phyloP scores from a whole-genome alignment of 306 rosid genomes.

The Sindora glabra region DNA sequence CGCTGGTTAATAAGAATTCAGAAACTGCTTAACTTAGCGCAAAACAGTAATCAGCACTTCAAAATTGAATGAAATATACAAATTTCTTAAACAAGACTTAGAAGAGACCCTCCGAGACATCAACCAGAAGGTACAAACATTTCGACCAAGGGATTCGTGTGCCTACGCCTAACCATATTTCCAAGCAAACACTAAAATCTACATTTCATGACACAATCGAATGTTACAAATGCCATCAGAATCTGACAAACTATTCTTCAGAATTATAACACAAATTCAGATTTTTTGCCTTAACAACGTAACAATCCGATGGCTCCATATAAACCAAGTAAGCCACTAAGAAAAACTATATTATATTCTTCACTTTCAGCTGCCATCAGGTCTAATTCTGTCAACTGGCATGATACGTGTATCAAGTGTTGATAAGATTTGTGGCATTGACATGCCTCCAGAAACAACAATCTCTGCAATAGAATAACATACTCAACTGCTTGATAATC shows the following conservation, averaged over 20 bases:
- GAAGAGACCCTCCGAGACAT: too few relatives aligned
- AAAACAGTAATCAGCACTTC: neutral
- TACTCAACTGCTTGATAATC: too few relatives aligned
- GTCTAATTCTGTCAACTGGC: conserved; percentile 46
- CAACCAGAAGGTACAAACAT: neutral
- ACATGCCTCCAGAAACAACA: conserved; percentile 94
- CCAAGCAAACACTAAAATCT: conserved; percentile 36
- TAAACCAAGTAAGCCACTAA: conserved; percentile 22
- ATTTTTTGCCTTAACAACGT: conserved; percentile 10
- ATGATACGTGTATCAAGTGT: conserved; percentile 39
- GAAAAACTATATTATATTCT: conserved; percentile 17
- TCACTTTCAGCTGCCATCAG: conserved; percentile 41
- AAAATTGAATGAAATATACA: conserved; percentile 18
- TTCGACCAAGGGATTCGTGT: neutral
- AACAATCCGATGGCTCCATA: conserved; percentile 21
- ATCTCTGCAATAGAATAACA: conserved; percentile 53
- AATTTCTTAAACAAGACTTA: too few relatives aligned
- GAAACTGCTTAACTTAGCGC: neutral
- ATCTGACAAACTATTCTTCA: too few relatives aligned
- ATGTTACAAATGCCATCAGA: conserved; percentile 41
- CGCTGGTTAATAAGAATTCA: too few relatives aligned
- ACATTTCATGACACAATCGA: conserved; percentile 36
- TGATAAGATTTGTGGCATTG: conserved; percentile 80
- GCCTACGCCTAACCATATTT: conserved; percentile 34
- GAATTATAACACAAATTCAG: conserved; percentile 11